Conservation (phyloP, 2,329 filamentous ascomycete genomes). For the Penicillium sp. region DNA sequence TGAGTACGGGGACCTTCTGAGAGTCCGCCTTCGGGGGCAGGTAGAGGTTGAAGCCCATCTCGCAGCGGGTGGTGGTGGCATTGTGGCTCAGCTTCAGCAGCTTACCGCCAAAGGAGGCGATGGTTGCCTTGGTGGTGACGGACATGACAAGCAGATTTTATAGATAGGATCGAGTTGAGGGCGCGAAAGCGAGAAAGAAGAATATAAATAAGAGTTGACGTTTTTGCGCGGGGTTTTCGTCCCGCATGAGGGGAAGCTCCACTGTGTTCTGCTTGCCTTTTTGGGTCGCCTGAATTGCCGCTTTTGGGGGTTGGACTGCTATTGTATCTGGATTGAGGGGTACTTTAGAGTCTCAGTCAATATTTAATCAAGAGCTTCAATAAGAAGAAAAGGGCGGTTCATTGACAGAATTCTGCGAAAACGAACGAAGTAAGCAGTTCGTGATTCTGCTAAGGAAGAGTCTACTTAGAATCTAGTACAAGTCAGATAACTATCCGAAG, state of each 20-base stretch:
- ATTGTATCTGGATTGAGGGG: too few relatives aligned
- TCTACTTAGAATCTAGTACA: neutral
- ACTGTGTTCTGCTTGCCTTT: slow-evolving; percentile 3
- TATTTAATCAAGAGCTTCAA: neutral
- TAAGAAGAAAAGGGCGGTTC: neutral
- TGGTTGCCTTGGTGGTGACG: slow-evolving; percentile 85
- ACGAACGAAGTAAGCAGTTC: neutral
- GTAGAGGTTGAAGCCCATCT: slow-evolving; percentile 92
- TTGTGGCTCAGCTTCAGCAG: slow-evolving; percentile 90
- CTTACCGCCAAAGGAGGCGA: slow-evolving; percentile 88
- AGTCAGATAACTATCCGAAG: neutral
- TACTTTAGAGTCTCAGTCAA: too few relatives aligned
- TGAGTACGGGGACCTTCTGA: slow-evolving; percentile 74
- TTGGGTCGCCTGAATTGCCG: neutral
- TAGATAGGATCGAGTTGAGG: neutral
- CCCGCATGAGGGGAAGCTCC: slow-evolving; percentile 30
- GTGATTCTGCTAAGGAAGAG: neutral
- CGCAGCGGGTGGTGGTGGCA: slow-evolving; percentile 73
- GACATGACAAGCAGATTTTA: slow-evolving; percentile 56
- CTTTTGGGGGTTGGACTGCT: neutral
- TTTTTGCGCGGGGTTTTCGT: slow-evolving; percentile 18
- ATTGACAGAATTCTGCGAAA: neutral
- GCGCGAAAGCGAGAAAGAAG: neutral
- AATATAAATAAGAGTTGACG: slow-evolving; percentile 11
- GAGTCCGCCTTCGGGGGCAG: slow-evolving; percentile 70